Percentiles rank a stretch among this genome's conserved stretches.
Evolutionary conservation across 2,329 filamentous ascomycete species (phyloP).

Genomic region (Peltaster fructicola): DNA sequence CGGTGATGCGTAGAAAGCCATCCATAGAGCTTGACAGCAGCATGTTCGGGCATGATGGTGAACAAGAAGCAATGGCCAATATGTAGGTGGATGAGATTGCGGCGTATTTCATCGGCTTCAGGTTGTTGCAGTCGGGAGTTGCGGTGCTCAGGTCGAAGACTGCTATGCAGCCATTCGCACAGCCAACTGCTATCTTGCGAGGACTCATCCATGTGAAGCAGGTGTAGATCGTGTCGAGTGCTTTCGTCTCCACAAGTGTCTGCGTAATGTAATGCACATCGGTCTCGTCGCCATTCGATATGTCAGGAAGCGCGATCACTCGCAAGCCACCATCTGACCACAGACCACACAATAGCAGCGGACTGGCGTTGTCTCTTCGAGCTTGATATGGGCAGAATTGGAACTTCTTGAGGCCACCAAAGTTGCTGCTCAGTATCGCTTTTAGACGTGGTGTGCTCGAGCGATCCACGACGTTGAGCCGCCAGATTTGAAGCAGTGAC

Average conservation of each 20-base stretch:
- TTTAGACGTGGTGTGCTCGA: slow-evolving; percentile 33
- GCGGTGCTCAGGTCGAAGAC: slow-evolving; percentile 30
- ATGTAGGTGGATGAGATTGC: slow-evolving; percentile 30
- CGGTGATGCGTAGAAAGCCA: slow-evolving; percentile 37
- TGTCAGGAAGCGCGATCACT: slow-evolving; percentile 32
- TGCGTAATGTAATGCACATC: no score
- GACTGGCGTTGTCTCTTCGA: no score
- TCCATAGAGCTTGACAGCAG: slow-evolving; percentile 36
- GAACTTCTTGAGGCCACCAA: slow-evolving; percentile 37
- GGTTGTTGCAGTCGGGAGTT: slow-evolving; percentile 20
- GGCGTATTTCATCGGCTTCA: slow-evolving; percentile 26
- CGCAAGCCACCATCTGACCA: slow-evolving; percentile 41
- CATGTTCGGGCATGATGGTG: slow-evolving; percentile 35
- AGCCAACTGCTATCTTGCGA: slow-evolving; percentile 36
- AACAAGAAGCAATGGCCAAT: slow-evolving; percentile 29
- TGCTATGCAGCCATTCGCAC: slow-evolving; percentile 38
- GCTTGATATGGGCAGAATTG: slow-evolving; percentile 43
- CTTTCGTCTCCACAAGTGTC: no score
- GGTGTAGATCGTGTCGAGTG: slow-evolving; percentile 37
- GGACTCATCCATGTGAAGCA: slow-evolving; percentile 39
- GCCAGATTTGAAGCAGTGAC: slow-evolving; percentile 41
- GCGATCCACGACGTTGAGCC: slow-evolving; percentile 28
- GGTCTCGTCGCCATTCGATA: slow-evolving; percentile 7
- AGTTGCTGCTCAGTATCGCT: slow-evolving; percentile 37
- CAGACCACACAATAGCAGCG: slow-evolving; percentile 37